phyloP scores from a whole-genome alignment of 2,329 filamentous ascomycete species.

The Venturia asperata region DNA sequence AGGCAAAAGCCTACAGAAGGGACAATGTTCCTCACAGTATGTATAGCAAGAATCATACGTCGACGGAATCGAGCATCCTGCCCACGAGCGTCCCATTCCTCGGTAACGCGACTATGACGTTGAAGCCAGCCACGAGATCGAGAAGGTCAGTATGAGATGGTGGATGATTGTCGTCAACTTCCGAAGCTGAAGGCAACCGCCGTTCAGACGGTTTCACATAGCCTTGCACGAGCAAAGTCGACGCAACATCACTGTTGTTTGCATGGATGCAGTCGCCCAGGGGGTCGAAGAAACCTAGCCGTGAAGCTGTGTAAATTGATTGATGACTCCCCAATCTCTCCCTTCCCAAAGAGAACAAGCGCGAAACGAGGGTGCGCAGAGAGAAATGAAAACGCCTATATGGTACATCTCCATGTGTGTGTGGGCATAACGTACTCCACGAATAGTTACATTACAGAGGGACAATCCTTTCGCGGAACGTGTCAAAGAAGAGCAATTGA shows the following conservation, averaged over 20 bases:
- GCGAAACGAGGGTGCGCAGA: slow-evolving; percentile 3
- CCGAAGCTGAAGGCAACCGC: no score
- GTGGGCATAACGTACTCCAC: slow-evolving; percentile 9
- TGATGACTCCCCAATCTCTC: not conserved
- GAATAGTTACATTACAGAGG: slow-evolving; percentile 3
- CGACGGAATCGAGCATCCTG: no score
- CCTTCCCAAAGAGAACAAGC: not conserved
- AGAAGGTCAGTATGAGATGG: no score
- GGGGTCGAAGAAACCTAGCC: not conserved
- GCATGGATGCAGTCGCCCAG: not conserved
- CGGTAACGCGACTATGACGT: no score
- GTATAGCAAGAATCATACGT: no score
- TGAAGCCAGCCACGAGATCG: no score
- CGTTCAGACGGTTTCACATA: no score
- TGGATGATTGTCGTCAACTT: no score
- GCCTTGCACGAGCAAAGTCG: no score
- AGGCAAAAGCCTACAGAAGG: no score
- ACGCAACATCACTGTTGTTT: not conserved
- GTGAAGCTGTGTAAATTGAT: not conserved
- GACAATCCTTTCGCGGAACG: not conserved
- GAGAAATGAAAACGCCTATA: not conserved
- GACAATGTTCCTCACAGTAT: no score
- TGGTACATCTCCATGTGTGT: slow-evolving; percentile 1
- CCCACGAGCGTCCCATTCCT: no score
- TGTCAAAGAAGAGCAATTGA: not conserved